phyloP scores from a whole-genome alignment of 441 rosid genomes.

The Mallotus japonicus region DNA sequence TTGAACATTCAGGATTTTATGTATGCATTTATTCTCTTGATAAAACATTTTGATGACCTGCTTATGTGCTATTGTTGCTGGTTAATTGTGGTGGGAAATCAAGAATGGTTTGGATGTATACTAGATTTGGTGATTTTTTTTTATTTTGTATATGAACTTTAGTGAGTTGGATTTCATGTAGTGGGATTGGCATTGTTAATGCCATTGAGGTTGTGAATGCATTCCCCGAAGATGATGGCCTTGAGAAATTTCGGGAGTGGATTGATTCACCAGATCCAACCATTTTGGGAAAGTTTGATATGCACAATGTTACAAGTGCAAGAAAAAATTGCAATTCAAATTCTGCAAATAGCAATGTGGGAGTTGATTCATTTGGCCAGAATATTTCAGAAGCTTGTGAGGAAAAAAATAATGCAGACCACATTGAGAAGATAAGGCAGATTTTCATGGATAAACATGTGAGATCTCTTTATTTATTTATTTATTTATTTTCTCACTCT shows the following conservation, averaged over 20 bases:
- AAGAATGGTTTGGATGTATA: not conserved
- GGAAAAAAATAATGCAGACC: constrained; percentile 32
- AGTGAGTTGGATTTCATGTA: constrained; percentile 38
- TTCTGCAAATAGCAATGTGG: constrained; percentile 19
- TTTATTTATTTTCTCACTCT: too few relatives aligned
- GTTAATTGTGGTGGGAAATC: not conserved
- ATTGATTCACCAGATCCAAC: constrained; percentile 94
- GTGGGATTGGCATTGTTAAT: constrained; percentile 98
- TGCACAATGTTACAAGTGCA: constrained; percentile 32
- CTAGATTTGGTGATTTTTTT: constrained; percentile 9
- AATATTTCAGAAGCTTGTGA: constrained; percentile 30
- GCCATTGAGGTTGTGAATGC: constrained; percentile 96
- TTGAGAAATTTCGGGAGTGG: constrained; percentile 87
- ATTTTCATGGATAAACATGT: constrained; percentile 91
- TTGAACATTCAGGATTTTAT: not conserved
- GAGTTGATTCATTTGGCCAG: constrained; percentile 30
- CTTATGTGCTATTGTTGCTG: not conserved
- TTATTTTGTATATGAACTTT: constrained; percentile 16
- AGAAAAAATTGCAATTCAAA: constrained; percentile 42
- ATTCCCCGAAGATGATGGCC: constrained; percentile 92
- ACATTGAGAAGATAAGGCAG: constrained; percentile 49
- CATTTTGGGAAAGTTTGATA: constrained; percentile 62
- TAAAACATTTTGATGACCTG: not conserved
- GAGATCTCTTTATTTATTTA: constrained; percentile 19
- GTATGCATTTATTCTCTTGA: not conserved